Evolutionary conservation across 805 yeast genomes (phyloP), one percentile per base, ranked within the genome.

Genomic region (Pichia cephalocereana): DNA sequence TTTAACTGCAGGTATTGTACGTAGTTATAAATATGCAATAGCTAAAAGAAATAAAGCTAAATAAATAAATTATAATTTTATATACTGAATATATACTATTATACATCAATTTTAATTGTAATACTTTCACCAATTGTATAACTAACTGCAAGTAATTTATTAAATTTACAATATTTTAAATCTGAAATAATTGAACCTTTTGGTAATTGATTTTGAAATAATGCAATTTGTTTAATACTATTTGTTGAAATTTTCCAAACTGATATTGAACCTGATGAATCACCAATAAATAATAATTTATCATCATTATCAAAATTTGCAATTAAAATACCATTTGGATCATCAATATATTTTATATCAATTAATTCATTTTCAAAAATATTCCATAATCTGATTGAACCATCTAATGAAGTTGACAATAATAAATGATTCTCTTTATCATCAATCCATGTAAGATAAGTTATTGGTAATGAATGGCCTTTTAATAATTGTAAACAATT

Each of bases 1-100:
- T 1, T 68, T 87, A 40, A 88, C 96, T 4, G 96, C 98, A 1
- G 99, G 99, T 1, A 44, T 85, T 1, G 60, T 69, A 18, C 86
- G 84, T 60, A 79, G 90, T 11, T 60, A 80, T 44, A 77, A 74
- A 57, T 90, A 90, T 63, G 90, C 95, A 6, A 68, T 76, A 64
- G 95, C 87, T 43, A 90, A 90, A 65, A 67, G 72, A 46, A 54
- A 57, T 23, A 75, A 75, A 60, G 32, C 32, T 11, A 10, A 30
- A 30, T 11, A 30, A 30, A 30, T 9, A 4, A 30, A 8, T 30
- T n/a, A n/a, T n/a, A n/a, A 30, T 30, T 9, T 30, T 30, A 30
- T 9, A 30, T 9, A 30, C 9, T 30, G n/a, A n/a, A n/a, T n/a
- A 11, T 11, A 30, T 30, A 30, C 32, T 30, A 11, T 34, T 34